Conservation (phyloP, 441 rosid genomes). For the Adansonia grandidieri region DNA sequence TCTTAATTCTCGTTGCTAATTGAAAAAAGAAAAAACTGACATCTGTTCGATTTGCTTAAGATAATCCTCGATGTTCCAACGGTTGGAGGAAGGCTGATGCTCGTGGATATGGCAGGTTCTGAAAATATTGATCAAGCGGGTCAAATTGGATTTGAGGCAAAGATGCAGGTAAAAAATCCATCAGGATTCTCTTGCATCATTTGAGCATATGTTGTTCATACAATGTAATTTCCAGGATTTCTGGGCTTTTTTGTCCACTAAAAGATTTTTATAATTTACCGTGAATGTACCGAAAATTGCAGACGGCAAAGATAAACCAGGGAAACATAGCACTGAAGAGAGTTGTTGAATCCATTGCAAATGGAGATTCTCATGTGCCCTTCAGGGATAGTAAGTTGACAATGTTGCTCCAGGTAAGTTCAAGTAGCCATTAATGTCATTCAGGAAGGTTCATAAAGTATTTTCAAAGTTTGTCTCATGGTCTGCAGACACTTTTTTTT, state of each 20-base stretch:
- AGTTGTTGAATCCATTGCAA: conserved; percentile 96
- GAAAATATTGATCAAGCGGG: conserved; percentile 98
- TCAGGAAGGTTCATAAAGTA: conserved; percentile 8
- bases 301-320: conserved; percentile 97
- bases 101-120: conserved; percentile 99
- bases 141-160: conserved; percentile 87
- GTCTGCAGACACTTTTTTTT: neutral
- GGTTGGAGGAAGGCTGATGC: conserved; percentile 94
- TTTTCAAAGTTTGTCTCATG: conserved; percentile 1
- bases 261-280: neutral
- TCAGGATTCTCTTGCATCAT: neutral
- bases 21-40: conserved; percentile 9
- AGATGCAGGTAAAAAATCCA: conserved; percentile 73
- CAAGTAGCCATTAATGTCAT: conserved; percentile 17
- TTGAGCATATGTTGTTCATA: neutral
- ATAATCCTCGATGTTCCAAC: conserved; percentile 95
- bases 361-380: conserved; percentile 99
- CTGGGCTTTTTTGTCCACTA: neutral
- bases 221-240: neutral
- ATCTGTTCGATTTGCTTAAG: conserved; percentile 40
- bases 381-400: conserved; percentile 97
- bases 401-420: conserved; percentile 85
- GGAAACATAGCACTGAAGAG: conserved; percentile 92
- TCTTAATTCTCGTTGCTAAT: neutral
- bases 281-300: conserved; percentile 30